phyloP scores from a whole-genome alignment of 1,139 yeast species.

The Saccharomycopsis hybrid region DNA sequence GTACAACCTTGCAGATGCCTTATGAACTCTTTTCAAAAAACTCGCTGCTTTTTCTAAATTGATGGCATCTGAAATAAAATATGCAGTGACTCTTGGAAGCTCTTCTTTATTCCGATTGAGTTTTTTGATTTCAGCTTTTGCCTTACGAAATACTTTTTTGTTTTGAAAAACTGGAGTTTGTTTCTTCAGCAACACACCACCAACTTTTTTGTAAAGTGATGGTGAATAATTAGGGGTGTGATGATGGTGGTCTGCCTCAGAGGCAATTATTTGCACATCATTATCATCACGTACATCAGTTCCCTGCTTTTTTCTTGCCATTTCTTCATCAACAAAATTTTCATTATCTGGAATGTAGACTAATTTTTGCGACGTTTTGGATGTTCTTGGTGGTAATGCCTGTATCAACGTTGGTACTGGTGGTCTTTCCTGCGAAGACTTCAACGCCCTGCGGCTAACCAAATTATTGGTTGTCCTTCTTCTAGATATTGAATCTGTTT shows the following conservation, averaged over 20 bases:
- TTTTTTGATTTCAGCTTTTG: constrained; percentile 61
- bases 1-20: constrained; percentile 77
- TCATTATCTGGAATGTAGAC: constrained; percentile 71
- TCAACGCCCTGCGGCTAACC: constrained; percentile 24
- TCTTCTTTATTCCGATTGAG: constrained; percentile 61
- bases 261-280: constrained; percentile 4
- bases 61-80: constrained; percentile 79
- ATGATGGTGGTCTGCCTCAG: constrained; percentile 16
- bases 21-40: constrained; percentile 64
- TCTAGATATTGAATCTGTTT: too few species aligned
- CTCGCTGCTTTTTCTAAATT: constrained; percentile 55
- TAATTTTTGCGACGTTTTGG: constrained; percentile 77
- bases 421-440: constrained; percentile 22
- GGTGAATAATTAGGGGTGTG: constrained; percentile 13
- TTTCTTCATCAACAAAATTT: constrained; percentile 25
- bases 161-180: constrained; percentile 7
- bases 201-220: not conserved
- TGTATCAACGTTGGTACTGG: constrained; percentile 52
- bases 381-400: constrained; percentile 75
- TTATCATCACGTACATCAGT: constrained; percentile 4
- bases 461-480: too few species aligned
- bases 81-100: constrained; percentile 83
- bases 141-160: constrained; percentile 34
- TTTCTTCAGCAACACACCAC: constrained; percentile 1
- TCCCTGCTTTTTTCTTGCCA: constrained; percentile 25